Percentiles rank a stretch among this genome's conserved stretches.
Evolutionary conservation across 2,329 filamentous ascomycete species (phyloP).

Genomic region (Lachnellula hyalina): DNA sequence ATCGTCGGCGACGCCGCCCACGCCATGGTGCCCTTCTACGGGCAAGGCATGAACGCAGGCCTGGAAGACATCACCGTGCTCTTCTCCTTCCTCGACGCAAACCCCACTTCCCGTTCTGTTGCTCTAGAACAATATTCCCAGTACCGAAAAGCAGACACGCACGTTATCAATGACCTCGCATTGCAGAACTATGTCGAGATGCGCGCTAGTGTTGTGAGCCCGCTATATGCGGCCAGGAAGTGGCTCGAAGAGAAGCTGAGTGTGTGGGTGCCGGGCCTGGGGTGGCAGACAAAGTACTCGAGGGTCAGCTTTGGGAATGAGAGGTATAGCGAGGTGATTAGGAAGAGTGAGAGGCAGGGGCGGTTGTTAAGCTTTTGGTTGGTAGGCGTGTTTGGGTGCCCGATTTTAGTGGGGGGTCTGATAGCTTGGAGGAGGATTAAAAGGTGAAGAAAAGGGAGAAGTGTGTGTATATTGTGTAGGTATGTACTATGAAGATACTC

Average conservation of each 20-base stretch:
- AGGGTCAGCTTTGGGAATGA: constrained; percentile 92
- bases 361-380: constrained; percentile 19
- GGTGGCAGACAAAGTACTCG: constrained; percentile 90
- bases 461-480: background rate
- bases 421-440: constrained; percentile 18
- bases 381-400: constrained; percentile 12
- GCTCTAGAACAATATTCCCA: constrained; percentile 73
- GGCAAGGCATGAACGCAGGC: constrained; percentile 95
- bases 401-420: constrained; percentile 15
- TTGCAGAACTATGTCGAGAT: constrained; percentile 92
- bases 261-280: constrained; percentile 67
- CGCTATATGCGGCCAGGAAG: constrained; percentile 75
- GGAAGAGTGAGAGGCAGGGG: constrained; percentile 64
- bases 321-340: constrained; percentile 77
- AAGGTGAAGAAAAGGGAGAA: background rate
- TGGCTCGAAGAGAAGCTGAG: constrained; percentile 79
- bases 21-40: constrained; percentile 98
- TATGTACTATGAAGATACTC: background rate
- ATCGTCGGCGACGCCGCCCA: constrained; percentile 93
- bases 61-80: constrained; percentile 89
- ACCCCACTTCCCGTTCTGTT: constrained; percentile 49
- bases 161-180: constrained; percentile 89
- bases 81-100: constrained; percentile 73
- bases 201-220: constrained; percentile 76
- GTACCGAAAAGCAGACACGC: constrained; percentile 69